Evolutionary conservation across 2,329 filamentous ascomycete species (phyloP).

Genomic region (Juglanconis sp.): DNA sequence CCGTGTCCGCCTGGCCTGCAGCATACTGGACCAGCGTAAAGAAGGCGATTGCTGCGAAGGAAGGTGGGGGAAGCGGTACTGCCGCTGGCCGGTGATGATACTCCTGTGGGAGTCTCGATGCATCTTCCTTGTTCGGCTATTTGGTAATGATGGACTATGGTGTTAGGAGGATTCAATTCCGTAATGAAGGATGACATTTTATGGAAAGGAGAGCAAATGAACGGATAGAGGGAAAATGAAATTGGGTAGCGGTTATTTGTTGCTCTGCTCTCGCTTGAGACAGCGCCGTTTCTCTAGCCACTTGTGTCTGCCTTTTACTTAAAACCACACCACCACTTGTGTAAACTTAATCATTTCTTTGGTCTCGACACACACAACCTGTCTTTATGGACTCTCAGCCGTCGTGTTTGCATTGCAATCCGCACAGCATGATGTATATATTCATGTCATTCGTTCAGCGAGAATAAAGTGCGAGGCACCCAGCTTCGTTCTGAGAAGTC

Average conservation of each 20-base stretch:
- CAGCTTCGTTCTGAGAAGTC: background rate
- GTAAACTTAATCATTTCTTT: constrained; percentile 2
- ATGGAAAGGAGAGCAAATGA: background rate
- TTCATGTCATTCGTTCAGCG: background rate
- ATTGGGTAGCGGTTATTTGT: constrained; percentile 11
- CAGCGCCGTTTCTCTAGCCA: constrained; percentile 2
- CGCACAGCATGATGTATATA: too few relatives aligned
- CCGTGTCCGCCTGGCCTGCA: constrained; percentile 53
- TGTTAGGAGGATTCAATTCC: background rate
- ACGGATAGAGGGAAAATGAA: background rate
- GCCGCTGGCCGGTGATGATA: background rate
- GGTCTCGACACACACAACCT: background rate
- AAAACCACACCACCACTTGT: constrained; percentile 16
- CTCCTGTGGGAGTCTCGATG: background rate
- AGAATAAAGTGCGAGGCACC: background rate
- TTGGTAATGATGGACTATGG: background rate
- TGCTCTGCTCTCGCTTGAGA: background rate
- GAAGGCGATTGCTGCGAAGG: constrained; percentile 42
- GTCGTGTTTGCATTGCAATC: background rate
- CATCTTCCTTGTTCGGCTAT: background rate
- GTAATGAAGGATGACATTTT: constrained; percentile 3
- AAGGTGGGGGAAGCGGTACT: constrained; percentile 16
- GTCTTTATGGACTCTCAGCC: background rate
- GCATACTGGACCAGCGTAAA: constrained; percentile 60
- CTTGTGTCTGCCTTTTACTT: constrained; percentile 3